These are phyloP conservation scores for Citrullus colocynthis DNA, from an alignment of 306 rosid genomes.

Conservation along the genomic window DNA sequence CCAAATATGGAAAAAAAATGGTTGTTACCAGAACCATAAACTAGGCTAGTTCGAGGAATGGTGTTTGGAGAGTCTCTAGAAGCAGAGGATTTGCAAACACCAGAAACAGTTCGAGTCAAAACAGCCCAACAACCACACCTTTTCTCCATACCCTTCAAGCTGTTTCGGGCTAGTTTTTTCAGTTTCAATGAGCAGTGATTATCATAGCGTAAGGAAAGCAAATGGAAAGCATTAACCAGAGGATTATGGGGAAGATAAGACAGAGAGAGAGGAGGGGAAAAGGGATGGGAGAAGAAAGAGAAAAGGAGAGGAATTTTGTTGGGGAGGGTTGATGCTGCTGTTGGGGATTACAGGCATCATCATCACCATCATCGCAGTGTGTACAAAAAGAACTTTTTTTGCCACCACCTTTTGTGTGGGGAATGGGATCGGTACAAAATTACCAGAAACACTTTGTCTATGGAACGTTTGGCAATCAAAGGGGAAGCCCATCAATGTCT, in stretches of 20 bases:
- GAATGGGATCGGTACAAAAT: conserved; percentile 4
- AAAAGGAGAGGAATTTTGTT: conserved; percentile 10
- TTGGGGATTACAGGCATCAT: conserved; percentile 78
- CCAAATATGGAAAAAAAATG: background rate
- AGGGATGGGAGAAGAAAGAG: conserved; percentile 1
- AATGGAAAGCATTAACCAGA: conserved; percentile 13
- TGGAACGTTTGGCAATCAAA: background rate
- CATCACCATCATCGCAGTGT: conserved; percentile 34
- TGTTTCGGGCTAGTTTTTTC: background rate
- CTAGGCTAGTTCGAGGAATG: conserved; percentile 5
- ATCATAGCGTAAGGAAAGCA: background rate
- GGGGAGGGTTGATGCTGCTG: conserved; percentile 14
- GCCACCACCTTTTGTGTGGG: conserved; percentile 13
- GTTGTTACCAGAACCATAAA: conserved; percentile 7
- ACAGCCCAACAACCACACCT: conserved; percentile 17
- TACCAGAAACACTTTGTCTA: background rate
- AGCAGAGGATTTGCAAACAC: conserved; percentile 13
- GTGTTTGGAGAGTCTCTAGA: background rate
- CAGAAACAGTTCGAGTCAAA: conserved; percentile 6
- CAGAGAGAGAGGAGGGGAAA: background rate
- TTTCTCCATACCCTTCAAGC: conserved; percentile 3
- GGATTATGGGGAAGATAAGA: conserved; percentile 4
- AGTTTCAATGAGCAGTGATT: background rate
- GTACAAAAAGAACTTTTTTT: conserved; percentile 10
- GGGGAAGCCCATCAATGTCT: conserved; percentile 1